A percentile compares a stretch with the other conserved stretches of the same genome.
phyloP scores from a whole-genome alignment of 2,329 filamentous ascomycete genomes.

The Alternaria conjuncta region DNA sequence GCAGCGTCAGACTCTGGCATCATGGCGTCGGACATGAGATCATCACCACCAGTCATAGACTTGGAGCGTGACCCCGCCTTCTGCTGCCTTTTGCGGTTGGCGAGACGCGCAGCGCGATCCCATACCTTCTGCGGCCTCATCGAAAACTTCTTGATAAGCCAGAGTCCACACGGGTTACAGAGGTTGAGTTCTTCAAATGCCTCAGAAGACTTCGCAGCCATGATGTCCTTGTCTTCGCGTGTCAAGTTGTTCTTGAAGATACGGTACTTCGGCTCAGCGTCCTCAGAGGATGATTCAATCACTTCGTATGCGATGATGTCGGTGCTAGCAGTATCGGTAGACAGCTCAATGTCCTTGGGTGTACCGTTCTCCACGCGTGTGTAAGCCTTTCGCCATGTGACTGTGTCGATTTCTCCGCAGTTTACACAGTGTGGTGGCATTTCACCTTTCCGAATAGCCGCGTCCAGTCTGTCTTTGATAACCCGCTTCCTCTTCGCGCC shows the following conservation, averaged over 20 bases:
- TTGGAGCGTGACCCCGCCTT: constrained; percentile 49
- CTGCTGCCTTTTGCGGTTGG: constrained; percentile 46
- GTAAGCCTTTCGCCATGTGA: constrained; percentile 94
- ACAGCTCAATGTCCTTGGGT: constrained; percentile 73
- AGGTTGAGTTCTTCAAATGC: constrained; percentile 75
- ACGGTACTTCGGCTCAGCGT: constrained; percentile 71
- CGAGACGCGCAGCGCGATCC: constrained; percentile 59
- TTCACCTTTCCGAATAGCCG: constrained; percentile 74
- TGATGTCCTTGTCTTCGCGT: constrained; percentile 65
- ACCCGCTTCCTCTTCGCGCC: constrained; percentile 71
- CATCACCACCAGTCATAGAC: constrained; percentile 54
- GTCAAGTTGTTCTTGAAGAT: constrained; percentile 78
- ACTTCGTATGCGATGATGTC: constrained; percentile 61
- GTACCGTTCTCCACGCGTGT: constrained; percentile 75
- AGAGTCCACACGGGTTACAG: constrained; percentile 96
- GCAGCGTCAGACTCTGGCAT: constrained; percentile 40
- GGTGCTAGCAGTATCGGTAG: constrained; percentile 67
- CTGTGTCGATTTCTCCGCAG: constrained; percentile 93
- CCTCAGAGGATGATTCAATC: constrained; percentile 54
- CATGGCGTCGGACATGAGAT: constrained; percentile 46
- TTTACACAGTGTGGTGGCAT: constrained; percentile 90
- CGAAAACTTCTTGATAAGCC: constrained; percentile 85
- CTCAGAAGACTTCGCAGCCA: constrained; percentile 14
- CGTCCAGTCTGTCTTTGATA: constrained; percentile 62
- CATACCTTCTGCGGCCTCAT: constrained; percentile 86